Base-by-base conservation (phyloP, 257 asterid genomes). In the Penstemon davidsonii region DNA sequence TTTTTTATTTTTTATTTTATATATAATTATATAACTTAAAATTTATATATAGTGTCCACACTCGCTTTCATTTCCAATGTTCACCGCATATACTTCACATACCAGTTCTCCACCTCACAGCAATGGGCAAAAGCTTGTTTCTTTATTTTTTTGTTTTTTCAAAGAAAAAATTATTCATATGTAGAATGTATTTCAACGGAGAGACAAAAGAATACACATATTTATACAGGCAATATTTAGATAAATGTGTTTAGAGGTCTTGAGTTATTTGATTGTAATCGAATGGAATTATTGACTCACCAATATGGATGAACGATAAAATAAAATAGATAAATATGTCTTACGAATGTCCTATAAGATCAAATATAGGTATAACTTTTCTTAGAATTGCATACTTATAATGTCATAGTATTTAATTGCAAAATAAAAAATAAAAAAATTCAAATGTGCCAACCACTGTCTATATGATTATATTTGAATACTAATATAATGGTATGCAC, bases 1-100 rank as follows among this genome's bases (percentile, higher is more conserved):
- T 25, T 25, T 58, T 55, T 69, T 53, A 5, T 70, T 69, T 60
- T 18, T 50, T 8, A 47, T 68, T n/a, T n/a, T 43, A 7, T 50
- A n/a, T 0, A 38, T 15, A 15, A 15, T 15, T 15, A 15, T 15
- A 15, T 15, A 15, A 15, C 18, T 15, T 15, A 15, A 15, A 15
- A 15, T 15, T 15, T 15, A 15, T 15, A 15, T 15, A 15, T n/a
- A n/a, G n/a, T n/a, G 2, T 25, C 33, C 33, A 25, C 64, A 11
- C 4, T 53, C 51, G 10, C 52, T 73, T 78, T 59, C 80, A 38
- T 70, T 79, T 71, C 84, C 86, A 67, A 76, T 63, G 68, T 62
- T 10, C 67, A 62, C 67, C 52, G 36, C 4, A 9, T 10, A 15
- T 33, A 50, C 7, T 54, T 33, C 33, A 25, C 33, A 25, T 7